Evolutionary conservation across 352 stramenopile species (phyloP), one percentile per base, ranked within the genome.

Genomic region (Blastocystis sp.): DNA sequence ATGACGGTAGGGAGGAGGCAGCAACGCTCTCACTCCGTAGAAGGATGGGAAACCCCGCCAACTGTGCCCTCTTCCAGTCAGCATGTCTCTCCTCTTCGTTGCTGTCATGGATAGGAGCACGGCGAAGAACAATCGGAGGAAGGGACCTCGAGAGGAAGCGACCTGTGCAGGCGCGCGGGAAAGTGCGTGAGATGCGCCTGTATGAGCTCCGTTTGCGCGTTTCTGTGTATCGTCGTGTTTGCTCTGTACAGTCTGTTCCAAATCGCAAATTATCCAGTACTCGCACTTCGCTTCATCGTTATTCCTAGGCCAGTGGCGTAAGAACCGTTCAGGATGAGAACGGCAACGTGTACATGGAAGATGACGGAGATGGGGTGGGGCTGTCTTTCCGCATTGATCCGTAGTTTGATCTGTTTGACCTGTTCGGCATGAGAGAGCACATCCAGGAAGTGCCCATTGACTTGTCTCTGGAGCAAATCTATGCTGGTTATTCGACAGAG

Each of bases 331-430:
- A 10, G 3, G 42, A 76, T 48, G 38, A 48, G 3, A 38, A 57
- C 40, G 21, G 52, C 52, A 57, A 76, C 52, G 66, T 34, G 1
- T n/a, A 28, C 34, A 76, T 52, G 24, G 66, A 48, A 57, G 66
- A 76, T 4, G 66, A 76, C 14, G 66, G 48, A n/a, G 66, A 59
- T 38, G 57, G 74, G 48, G 66, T 60, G 7, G 10, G 43, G 17
- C 10, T 65, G 62, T 10, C 24, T 43, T 79, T 62, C 6, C 10
- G 7, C 11, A 4, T 77, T 48, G 34, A n/a, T 62, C 60, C 52
- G 0, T 79, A 76, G 48, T 81, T 81, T 84, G 45, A 28, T 38
- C 45, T 84, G 17, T 68, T 84, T 19, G 61, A 84, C 52, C 43
- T 84, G 21, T 84, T 84, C n/a, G 52, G 45, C 42, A 38, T 84